Evolutionary conservation across 1,284 basidiomycete genomes (phyloP).

Genomic region (Lignosus rhinocerotis): DNA sequence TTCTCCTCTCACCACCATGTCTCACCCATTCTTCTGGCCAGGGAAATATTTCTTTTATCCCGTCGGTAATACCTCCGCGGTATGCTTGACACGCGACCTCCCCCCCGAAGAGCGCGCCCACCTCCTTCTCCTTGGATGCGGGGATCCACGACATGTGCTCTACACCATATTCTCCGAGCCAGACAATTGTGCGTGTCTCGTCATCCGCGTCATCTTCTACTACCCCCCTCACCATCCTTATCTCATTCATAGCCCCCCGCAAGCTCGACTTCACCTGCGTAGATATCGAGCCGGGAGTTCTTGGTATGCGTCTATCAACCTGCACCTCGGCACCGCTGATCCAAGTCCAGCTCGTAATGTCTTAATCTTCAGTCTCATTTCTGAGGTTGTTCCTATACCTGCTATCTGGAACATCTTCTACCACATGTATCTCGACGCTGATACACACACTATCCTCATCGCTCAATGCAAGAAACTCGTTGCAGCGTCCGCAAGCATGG

Average conservation of each 20-base stretch:
- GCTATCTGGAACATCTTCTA: slow-evolving; percentile 60
- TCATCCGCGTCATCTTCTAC: neutral
- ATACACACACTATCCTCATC: slow-evolving; percentile 39
- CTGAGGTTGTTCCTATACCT: slow-evolving; percentile 30
- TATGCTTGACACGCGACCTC: slow-evolving; percentile 48
- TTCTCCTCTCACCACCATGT: slow-evolving; percentile 18
- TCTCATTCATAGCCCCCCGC: slow-evolving; percentile 36
- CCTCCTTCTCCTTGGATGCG: slow-evolving; percentile 55
- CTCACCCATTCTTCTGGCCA: slow-evolving; percentile 36
- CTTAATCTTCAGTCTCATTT: slow-evolving; percentile 37
- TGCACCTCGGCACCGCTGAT: neutral
- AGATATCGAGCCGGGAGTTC: slow-evolving; percentile 55
- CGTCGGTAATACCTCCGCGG: slow-evolving; percentile 55
- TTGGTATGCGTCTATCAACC: slow-evolving; percentile 40
- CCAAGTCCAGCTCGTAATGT: slow-evolving; percentile 42
- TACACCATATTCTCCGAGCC: slow-evolving; percentile 42
- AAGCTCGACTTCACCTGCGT: slow-evolving; percentile 60
- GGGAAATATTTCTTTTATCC: slow-evolving; percentile 53
- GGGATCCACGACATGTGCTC: slow-evolving; percentile 56
- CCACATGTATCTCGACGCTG: slow-evolving; percentile 51
- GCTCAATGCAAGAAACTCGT: slow-evolving; percentile 47
- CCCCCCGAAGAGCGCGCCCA: slow-evolving; percentile 46
- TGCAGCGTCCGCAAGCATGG: slow-evolving; percentile 35
- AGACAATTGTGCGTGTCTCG: slow-evolving; percentile 13
- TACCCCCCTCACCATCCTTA: neutral